phyloP scores from a whole-genome alignment of 1,139 yeast genomes.

The Candida sanyaensis region DNA sequence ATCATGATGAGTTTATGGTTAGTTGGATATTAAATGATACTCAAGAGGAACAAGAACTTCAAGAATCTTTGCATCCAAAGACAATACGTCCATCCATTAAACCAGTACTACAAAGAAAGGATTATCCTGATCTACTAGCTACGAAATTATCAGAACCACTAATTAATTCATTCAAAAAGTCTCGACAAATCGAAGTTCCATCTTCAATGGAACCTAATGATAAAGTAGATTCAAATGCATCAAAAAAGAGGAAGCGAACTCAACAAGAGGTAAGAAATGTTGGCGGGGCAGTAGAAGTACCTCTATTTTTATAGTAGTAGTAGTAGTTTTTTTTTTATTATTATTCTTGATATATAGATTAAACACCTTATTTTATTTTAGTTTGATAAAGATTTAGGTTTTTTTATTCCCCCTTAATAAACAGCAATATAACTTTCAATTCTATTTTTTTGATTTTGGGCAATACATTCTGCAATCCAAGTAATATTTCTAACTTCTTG shows the following conservation, averaged over 20 bases:
- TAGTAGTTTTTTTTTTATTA: not conserved
- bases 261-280: slow-evolving; percentile 24
- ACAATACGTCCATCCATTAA: not conserved
- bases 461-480: slow-evolving; percentile 98
- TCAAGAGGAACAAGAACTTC: slow-evolving; percentile 6
- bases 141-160: slow-evolving; percentile 9
- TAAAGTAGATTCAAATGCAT: not conserved
- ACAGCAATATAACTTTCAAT: slow-evolving; percentile 78
- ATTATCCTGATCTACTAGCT: not conserved
- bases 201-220: not conserved
- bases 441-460: slow-evolving; percentile 82
- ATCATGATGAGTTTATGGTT: slow-evolving; percentile 16
- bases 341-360: not conserved
- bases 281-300: slow-evolving; percentile 44
- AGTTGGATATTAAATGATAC: slow-evolving; percentile 15
- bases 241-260: slow-evolving; percentile 6
- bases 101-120: not conserved
- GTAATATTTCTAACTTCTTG: slow-evolving; percentile 96
- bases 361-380: too few species aligned
- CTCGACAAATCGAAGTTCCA: slow-evolving; percentile 4
- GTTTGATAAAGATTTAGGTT: not conserved
- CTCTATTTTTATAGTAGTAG: slow-evolving; percentile 35
- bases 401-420: slow-evolving; percentile 40
- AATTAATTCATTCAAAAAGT: slow-evolving; percentile 9
- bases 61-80: not conserved